Evolutionary conservation across 345 rosid genomes (phyloP).

Genomic region (Hibiscus syriacus): DNA sequence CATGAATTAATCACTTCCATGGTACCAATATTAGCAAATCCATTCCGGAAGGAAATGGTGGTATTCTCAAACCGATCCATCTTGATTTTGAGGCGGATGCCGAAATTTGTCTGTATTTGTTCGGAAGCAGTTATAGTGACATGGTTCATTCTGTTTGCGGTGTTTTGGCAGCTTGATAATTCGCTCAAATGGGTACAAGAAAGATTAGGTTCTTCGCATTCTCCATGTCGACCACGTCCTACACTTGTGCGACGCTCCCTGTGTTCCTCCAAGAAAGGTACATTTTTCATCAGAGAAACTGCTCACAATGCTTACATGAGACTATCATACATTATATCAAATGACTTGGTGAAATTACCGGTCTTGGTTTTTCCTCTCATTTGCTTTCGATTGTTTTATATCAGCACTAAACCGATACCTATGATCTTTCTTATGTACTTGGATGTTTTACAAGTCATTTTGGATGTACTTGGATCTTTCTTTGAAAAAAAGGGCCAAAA

Average conservation of each 20-base stretch:
- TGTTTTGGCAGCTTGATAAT: constrained; percentile 75
- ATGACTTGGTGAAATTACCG: constrained; percentile 49
- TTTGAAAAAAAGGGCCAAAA: too few species aligned
- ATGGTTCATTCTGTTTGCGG: constrained; percentile 79
- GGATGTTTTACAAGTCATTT: too few species aligned
- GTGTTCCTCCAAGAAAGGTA: constrained; percentile 90
- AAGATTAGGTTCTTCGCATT: constrained; percentile 90
- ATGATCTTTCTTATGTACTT: too few species aligned
- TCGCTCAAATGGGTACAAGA: constrained; percentile 89
- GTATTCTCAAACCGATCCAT: constrained; percentile 61
- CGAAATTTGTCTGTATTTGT: constrained; percentile 68
- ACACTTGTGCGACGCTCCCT: constrained; percentile 90
- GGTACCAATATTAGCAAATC: constrained; percentile 82
- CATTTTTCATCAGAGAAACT: constrained; percentile 94
- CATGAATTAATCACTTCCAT: too few species aligned
- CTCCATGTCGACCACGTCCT: constrained; percentile 97
- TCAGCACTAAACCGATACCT: too few species aligned
- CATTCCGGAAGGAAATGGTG: constrained; percentile 70
- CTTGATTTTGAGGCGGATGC: constrained; percentile 55
- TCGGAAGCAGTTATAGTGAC: constrained; percentile 73
- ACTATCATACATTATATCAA: constrained; percentile 79
- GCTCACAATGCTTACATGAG: constrained; percentile 86
- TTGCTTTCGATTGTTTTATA: too few species aligned
- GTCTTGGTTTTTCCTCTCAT: constrained; percentile 54
- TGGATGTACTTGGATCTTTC: too few species aligned